These are phyloP conservation scores for Haplosporangium sp. DNA, from an alignment of 371 early-diverging fungal genomes.

Conservation along the genomic window DNA sequence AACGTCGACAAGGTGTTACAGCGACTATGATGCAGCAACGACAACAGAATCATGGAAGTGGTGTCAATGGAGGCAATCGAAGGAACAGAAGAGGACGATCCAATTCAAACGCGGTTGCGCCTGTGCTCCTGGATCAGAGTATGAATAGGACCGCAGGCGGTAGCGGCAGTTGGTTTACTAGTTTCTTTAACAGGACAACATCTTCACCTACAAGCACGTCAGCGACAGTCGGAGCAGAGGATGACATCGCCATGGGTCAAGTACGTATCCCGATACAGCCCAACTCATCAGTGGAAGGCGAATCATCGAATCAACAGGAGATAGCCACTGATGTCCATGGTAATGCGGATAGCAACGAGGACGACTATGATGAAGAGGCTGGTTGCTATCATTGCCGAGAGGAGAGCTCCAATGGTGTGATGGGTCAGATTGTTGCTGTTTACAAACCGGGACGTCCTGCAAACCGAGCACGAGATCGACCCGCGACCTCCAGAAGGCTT, in stretches of 20 bases:
- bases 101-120: not conserved
- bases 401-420: slow-evolving; percentile 17
- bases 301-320: slow-evolving; percentile 3
- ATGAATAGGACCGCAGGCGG: not conserved
- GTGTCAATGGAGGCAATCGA: not conserved
- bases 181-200: slow-evolving; percentile 6
- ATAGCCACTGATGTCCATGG: not conserved
- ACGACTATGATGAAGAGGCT: slow-evolving; percentile 18
- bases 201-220: not conserved
- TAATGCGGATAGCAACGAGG: not conserved
- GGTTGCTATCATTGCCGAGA: slow-evolving; percentile 45
- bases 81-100: not conserved
- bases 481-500: slow-evolving; percentile 22
- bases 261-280: not conserved
- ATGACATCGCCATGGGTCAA: not conserved
- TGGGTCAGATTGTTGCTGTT: slow-evolving; percentile 39
- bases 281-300: not conserved
- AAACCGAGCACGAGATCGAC: slow-evolving; percentile 39
- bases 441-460: slow-evolving; percentile 38
- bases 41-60: not conserved
- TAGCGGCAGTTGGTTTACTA: slow-evolving; percentile 11
- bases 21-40: not conserved
- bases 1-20: not conserved
- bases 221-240: not conserved
- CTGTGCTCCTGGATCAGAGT: not conserved